These are phyloP conservation scores for Acephala macrosclerotiorum DNA, from an alignment of 2,329 filamentous ascomycete species.

Conservation along the genomic window DNA sequence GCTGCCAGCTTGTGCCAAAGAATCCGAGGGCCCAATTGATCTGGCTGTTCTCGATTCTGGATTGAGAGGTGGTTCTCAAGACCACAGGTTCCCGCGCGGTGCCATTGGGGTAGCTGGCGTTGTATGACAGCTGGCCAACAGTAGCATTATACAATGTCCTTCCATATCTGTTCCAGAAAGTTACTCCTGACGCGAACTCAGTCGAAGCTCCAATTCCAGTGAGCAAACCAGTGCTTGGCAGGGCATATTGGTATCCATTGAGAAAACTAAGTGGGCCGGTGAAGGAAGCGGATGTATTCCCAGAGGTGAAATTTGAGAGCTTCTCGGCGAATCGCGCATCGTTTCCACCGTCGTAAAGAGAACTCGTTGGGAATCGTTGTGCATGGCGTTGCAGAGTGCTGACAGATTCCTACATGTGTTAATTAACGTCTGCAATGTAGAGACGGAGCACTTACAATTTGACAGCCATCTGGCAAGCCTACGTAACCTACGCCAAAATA, in stretches of 20 bases:
- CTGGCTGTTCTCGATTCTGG: slow-evolving; percentile 61
- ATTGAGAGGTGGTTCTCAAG: slow-evolving; percentile 60
- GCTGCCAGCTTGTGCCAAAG: slow-evolving; percentile 55
- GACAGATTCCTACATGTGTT: slow-evolving; percentile 41
- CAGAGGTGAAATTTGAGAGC: slow-evolving; percentile 52
- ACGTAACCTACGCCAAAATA: slow-evolving; percentile 56
- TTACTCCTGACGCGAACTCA: slow-evolving; percentile 56
- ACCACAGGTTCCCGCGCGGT: slow-evolving; percentile 57
- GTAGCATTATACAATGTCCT: slow-evolving; percentile 58
- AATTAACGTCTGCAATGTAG: background rate
- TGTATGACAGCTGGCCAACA: slow-evolving; percentile 56
- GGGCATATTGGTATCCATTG: slow-evolving; percentile 57
- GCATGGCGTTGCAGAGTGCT: slow-evolving; percentile 63
- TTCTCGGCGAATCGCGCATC: slow-evolving; percentile 57
- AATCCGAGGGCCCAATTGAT: slow-evolving; percentile 60
- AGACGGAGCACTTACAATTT: slow-evolving; percentile 47
- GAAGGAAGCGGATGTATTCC: slow-evolving; percentile 47
- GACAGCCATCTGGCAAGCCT: slow-evolving; percentile 60
- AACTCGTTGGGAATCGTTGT: slow-evolving; percentile 56
- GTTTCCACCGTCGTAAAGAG: slow-evolving; percentile 54
- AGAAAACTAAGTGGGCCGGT: slow-evolving; percentile 59
- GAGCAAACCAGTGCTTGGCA: slow-evolving; percentile 51
- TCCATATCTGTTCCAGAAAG: slow-evolving; percentile 63
- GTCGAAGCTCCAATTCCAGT: slow-evolving; percentile 58
- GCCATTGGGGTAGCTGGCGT: slow-evolving; percentile 52